Base-by-base conservation (phyloP, 2,329 filamentous ascomycete species). In the Hysterium pulicare region DNA sequence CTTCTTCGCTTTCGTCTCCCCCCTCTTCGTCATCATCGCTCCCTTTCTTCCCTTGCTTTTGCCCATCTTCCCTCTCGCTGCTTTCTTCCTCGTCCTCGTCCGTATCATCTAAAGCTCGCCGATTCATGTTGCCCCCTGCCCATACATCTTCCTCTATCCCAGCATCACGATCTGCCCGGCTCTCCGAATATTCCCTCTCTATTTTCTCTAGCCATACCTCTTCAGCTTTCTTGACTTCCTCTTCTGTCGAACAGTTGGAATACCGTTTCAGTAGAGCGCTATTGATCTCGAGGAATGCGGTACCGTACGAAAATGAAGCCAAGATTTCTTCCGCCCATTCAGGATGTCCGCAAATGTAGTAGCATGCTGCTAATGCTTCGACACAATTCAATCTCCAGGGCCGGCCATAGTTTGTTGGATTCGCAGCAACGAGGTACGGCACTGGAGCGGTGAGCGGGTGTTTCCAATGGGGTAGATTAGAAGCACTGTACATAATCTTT, bases 321-420 rank as follows among this genome's bases (percentile, higher is more conserved):
- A 98, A 70, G 1, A 95, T 82, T 49, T 88, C 80, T 60, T 86
- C 82, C 0, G 93, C 91, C 93, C 93, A 98, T 38, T 96, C 91
- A 5, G 79, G 66, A 58, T 93, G 88, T 4, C 93, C 89, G 57
- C 91, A 97, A 50, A 98, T 98, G 58, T 80, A 87, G 61, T 95
- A 98, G 17, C 87, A 88, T 3, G 93, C 91, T 0, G 90, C 93
- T 35, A 98, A 74, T 3, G 93, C 93, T 72, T 98, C 93, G 22
- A 90, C 93, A 58, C 93, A 98, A 68, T 98, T 98, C 49, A 98
- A 68, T 41, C 90, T 78, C 87, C 90, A 96, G 4, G 93, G 93
- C 60, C 88, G 87, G 47, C 93, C 93, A 70, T 98, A 98, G 71
- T 98, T 98, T 61, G 96, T 93, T 1, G 87, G 86, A 66, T 98